phyloP scores from a whole-genome alignment of 768 basidiomycete species.

The Leccinum rimulosum region DNA sequence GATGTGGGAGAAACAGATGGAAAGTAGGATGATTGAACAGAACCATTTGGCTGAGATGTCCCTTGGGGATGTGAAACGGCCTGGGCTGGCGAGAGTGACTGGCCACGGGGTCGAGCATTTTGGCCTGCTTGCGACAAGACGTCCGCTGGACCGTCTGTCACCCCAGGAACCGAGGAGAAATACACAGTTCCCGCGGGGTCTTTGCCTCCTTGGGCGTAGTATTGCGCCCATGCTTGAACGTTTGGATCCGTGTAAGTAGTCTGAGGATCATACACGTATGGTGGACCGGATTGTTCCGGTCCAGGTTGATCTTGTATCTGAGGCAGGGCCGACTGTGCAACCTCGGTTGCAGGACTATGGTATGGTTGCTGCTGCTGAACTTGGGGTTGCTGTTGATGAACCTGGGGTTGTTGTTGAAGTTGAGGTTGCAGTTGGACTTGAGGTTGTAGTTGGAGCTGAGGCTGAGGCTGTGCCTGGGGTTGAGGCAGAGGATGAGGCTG shows the following conservation, averaged over 20 bases:
- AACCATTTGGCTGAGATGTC: slow-evolving; percentile 11
- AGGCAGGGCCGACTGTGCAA: slow-evolving; percentile 7
- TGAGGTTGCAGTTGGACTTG: slow-evolving; percentile 37
- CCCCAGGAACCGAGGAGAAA: slow-evolving; percentile 74
- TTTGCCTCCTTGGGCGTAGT: slow-evolving; percentile 77
- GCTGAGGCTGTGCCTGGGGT: slow-evolving; percentile 15
- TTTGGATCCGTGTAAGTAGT: slow-evolving; percentile 73
- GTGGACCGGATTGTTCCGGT: slow-evolving; percentile 38
- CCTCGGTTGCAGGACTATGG: slow-evolving; percentile 8
- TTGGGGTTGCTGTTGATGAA: slow-evolving; percentile 31
- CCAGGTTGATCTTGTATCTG: slow-evolving; percentile 16
- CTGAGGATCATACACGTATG: slow-evolving; percentile 60
- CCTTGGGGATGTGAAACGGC: slow-evolving; percentile 17
- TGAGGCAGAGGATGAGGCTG: slow-evolving; percentile 17
- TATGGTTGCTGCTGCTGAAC: slow-evolving; percentile 29
- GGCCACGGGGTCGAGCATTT: slow-evolving; percentile 10
- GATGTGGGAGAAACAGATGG: neutral
- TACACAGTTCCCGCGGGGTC: slow-evolving; percentile 77
- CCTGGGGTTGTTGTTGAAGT: slow-evolving; percentile 27
- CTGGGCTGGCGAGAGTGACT: slow-evolving; percentile 18
- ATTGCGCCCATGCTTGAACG: slow-evolving; percentile 84
- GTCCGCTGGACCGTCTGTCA: slow-evolving; percentile 45
- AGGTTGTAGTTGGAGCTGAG: slow-evolving; percentile 32
- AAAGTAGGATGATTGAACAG: slow-evolving; percentile 16
- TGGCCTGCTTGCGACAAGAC: slow-evolving; percentile 9